phyloP scores from a whole-genome alignment of 805 yeast genomes.

The Suhomyces emberorum region DNA sequence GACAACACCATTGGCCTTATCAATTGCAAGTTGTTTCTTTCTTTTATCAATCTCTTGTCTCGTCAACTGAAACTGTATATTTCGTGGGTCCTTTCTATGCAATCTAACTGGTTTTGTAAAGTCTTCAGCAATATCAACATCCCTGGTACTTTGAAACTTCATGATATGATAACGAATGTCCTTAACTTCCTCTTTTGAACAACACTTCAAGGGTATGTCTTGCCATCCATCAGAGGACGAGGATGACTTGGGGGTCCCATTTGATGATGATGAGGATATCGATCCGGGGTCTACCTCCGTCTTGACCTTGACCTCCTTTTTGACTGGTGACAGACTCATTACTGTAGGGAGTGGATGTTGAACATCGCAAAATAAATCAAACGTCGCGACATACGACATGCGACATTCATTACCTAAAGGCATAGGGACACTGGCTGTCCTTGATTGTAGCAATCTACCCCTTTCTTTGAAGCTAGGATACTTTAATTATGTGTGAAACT shows the following conservation, averaged over 20 bases:
- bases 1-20: constrained; percentile 2
- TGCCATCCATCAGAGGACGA: constrained; percentile 35
- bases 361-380: no score
- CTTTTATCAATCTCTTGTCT: constrained; percentile 68
- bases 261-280: constrained; percentile 2
- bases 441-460: no score
- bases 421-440: no score
- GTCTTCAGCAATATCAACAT: constrained; percentile 65
- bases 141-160: constrained; percentile 70
- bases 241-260: neutral
- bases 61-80: constrained; percentile 81
- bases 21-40: constrained; percentile 32
- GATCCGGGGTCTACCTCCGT: constrained; percentile 13
- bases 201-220: constrained; percentile 65
- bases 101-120: constrained; percentile 82
- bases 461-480: no score
- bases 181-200: constrained; percentile 65
- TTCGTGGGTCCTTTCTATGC: constrained; percentile 91
- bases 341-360: neutral
- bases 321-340: constrained; percentile 28
- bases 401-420: no score
- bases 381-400: neutral
- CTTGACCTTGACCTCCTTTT: constrained; percentile 27
- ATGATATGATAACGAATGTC: constrained; percentile 76
- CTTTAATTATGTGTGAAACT: no score